A percentile compares a stretch with the other conserved stretches of the same genome.
Evolutionary conservation across 345 rosid genomes (phyloP).

Genomic region (Citrus glauca): DNA sequence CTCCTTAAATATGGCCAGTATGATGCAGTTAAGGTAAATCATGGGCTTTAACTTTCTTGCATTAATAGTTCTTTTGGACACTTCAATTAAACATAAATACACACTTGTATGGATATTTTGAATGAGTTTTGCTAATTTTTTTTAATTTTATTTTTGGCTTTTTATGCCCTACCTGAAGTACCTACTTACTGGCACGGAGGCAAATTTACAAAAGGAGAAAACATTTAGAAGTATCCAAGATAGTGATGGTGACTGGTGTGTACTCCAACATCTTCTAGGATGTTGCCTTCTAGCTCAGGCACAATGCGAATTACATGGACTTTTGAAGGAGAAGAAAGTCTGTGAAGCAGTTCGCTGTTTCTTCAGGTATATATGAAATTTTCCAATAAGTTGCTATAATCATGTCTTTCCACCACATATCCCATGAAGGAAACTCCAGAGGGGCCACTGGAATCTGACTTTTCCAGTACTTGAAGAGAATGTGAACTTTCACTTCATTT

Average conservation of each 20-base stretch:
- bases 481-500: not conserved
- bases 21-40: constrained; percentile 80
- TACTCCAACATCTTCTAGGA: constrained; percentile 89
- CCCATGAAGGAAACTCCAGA: not conserved
- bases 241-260: constrained; percentile 68
- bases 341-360: constrained; percentile 80
- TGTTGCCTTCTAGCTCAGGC: constrained; percentile 88
- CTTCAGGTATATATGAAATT: constrained; percentile 52
- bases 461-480: not conserved
- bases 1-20: constrained; percentile 80
- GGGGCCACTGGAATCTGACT: not conserved
- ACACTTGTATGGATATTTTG: not conserved
- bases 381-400: not conserved
- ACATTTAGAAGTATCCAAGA: constrained; percentile 69
- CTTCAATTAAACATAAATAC: not conserved
- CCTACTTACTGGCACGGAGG: constrained; percentile 65
- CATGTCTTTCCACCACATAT: not conserved
- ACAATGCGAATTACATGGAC: constrained; percentile 50
- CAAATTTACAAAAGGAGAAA: constrained; percentile 63
- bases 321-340: constrained; percentile 64
- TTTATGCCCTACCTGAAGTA: constrained; percentile 29
- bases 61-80: not conserved
- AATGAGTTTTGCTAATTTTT: constrained; percentile 22
- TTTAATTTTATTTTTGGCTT: not conserved
- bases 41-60: not conserved